Percentiles rank a stretch among this genome's conserved stretches.
Conservation (phyloP, 352 stramenopile species). For the Globisporangium takayamanum region DNA sequence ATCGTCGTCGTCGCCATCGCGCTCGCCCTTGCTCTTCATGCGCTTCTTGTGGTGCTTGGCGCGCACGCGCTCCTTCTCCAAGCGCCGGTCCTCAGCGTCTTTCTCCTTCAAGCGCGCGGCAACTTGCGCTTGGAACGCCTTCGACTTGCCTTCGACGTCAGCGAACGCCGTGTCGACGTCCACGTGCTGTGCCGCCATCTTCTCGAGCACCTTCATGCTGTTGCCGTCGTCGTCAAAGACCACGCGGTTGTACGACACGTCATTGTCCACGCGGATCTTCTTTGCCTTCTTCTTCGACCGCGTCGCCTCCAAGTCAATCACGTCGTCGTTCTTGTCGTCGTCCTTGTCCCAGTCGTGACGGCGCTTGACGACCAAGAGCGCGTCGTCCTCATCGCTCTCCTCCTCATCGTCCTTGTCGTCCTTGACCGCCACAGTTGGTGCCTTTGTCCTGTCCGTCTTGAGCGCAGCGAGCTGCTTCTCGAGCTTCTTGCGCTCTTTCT, state of each 20-base stretch:
- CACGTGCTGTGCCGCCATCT: slow-evolving; percentile 39
- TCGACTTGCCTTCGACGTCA: slow-evolving; percentile 58
- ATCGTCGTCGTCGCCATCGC: slow-evolving; percentile 37
- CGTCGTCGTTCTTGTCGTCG: slow-evolving; percentile 29
- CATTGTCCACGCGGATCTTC: slow-evolving; percentile 75
- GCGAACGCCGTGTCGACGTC: slow-evolving; percentile 37
- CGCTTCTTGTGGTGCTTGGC: slow-evolving; percentile 88
- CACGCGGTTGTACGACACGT: slow-evolving; percentile 69
- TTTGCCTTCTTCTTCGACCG: slow-evolving; percentile 76
- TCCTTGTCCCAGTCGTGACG: slow-evolving; percentile 77
- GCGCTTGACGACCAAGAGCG: slow-evolving; percentile 91
- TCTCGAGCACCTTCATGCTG: slow-evolving; percentile 51
- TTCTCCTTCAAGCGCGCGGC: slow-evolving; percentile 66
- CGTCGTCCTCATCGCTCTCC: slow-evolving; percentile 69
- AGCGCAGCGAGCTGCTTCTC: slow-evolving; percentile 59
- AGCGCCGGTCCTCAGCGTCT: slow-evolving; percentile 63
- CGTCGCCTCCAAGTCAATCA: slow-evolving; percentile 53
- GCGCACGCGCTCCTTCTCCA: slow-evolving; percentile 84
- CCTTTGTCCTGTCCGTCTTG: slow-evolving; percentile 24
- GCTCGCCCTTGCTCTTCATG: slow-evolving; percentile 77
- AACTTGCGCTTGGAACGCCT: slow-evolving; percentile 59
- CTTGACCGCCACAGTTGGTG: slow-evolving; percentile 25
- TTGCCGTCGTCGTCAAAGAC: slow-evolving; percentile 95
- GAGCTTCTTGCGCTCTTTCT: slow-evolving; percentile 92
- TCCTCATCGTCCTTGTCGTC: slow-evolving; percentile 21